Percentiles rank a stretch among this genome's conserved stretches.
Conservation (phyloP, 257 asterid genomes). For the Leonotis leonurus region DNA sequence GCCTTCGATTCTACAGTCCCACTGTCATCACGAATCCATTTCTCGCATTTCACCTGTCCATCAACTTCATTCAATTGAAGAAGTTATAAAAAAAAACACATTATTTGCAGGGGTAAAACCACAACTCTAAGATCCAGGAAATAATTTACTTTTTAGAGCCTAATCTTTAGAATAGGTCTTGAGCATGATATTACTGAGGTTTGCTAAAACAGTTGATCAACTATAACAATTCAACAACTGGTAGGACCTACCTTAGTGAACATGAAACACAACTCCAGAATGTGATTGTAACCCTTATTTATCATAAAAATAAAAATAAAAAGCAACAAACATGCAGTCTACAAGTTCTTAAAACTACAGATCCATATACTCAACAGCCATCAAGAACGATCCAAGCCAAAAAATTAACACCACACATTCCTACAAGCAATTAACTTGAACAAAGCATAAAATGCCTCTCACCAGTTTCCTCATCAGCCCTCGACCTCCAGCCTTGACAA, state of each 20-base stretch:
- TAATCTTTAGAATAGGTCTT: background rate
- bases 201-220: background rate
- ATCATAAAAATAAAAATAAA: background rate
- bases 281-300: background rate
- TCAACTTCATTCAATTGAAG: slow-evolving; percentile 53
- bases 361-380: slow-evolving; percentile 5
- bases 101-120: slow-evolving; percentile 5
- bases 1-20: slow-evolving; percentile 73
- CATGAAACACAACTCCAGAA: background rate
- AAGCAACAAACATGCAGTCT: background rate
- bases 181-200: background rate
- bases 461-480: slow-evolving; percentile 84
- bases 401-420: slow-evolving; percentile 9
- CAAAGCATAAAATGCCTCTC: slow-evolving; percentile 15
- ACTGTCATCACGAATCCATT: slow-evolving; percentile 82
- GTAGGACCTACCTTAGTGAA: background rate
- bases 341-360: background rate
- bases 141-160: background rate
- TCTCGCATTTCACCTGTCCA: slow-evolving; percentile 92
- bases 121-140: background rate
- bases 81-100: slow-evolving; percentile 11
- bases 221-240: background rate
- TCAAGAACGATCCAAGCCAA: slow-evolving; percentile 5
- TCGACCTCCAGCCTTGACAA: slow-evolving; percentile 84
- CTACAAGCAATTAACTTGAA: background rate